Conservation (phyloP, 805 yeast species). For the Candida railenensis region DNA sequence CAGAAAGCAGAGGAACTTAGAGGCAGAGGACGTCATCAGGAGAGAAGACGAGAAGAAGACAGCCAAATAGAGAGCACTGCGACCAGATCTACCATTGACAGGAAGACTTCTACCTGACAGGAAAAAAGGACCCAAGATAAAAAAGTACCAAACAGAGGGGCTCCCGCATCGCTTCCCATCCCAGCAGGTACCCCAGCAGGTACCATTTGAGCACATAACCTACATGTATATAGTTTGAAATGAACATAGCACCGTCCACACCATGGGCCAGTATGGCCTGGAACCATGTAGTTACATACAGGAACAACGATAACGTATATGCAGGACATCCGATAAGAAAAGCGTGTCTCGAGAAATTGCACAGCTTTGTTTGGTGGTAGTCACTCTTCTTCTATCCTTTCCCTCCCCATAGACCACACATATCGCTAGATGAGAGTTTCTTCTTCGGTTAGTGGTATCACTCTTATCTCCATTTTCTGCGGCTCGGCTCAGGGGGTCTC, state of each 20-base stretch:
- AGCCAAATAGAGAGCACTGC: no score
- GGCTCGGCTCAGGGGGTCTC: neutral
- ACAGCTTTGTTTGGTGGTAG: neutral
- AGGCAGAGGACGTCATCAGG: slow-evolving; percentile 1
- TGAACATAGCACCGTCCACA: no score
- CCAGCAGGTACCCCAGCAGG: no score
- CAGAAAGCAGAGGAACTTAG: slow-evolving; percentile 9
- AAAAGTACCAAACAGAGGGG: no score
- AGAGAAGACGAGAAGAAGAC: neutral
- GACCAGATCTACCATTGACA: no score
- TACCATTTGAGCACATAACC: no score
- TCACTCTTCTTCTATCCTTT: neutral
- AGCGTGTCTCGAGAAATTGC: neutral
- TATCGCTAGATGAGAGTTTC: neutral
- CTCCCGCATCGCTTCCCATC: no score
- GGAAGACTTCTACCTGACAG: no score
- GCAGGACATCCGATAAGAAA: neutral
- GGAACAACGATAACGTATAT: neutral
- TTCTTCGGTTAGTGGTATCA: neutral
- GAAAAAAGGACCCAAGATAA: no score
- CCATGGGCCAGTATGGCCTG: no score
- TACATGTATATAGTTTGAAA: no score
- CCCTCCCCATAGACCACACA: neutral
- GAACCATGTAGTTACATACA: no score
- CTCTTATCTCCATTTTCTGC: neutral